phyloP scores from a whole-genome alignment of 2,329 filamentous ascomycete genomes.

The Colletotrichum eremochloae region DNA sequence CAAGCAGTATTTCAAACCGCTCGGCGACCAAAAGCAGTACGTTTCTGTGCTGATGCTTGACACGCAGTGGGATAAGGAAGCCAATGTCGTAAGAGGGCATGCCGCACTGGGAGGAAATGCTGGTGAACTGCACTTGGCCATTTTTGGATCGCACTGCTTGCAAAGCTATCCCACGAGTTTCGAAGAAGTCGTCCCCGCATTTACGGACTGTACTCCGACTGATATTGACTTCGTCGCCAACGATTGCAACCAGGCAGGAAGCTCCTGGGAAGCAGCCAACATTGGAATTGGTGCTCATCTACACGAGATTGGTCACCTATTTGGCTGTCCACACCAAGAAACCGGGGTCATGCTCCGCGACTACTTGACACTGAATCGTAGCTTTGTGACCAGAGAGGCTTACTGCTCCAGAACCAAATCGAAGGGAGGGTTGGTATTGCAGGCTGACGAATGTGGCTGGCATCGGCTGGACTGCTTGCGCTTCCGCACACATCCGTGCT shows the following conservation, averaged over 20 bases:
- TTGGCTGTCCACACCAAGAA: conserved; percentile 91
- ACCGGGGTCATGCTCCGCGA: conserved; percentile 93
- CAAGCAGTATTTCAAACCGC: conserved; percentile 79
- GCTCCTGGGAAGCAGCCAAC: conserved; percentile 95
- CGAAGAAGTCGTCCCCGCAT: conserved; percentile 90
- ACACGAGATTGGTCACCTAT: conserved; percentile 90
- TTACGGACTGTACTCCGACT: conserved; percentile 90
- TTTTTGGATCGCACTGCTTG: conserved; percentile 93
- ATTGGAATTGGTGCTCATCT: conserved; percentile 94
- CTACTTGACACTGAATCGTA: conserved; percentile 86
- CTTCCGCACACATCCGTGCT: conserved; percentile 91
- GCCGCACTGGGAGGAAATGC: conserved; percentile 83
- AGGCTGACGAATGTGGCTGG: conserved; percentile 90
- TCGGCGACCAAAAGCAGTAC: conserved; percentile 85
- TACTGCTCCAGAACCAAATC: conserved; percentile 90
- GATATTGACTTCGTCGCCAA: conserved; percentile 86
- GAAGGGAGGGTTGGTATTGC: conserved; percentile 80
- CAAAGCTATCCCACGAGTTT: conserved; percentile 91
- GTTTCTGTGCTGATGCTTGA: conserved; percentile 91
- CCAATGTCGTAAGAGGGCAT: conserved; percentile 81
- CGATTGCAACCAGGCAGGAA: conserved; percentile 87
- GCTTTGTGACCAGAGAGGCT: conserved; percentile 84
- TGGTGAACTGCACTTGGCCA: conserved; percentile 83
- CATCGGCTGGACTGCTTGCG: conserved; percentile 90
- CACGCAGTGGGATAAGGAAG: conserved; percentile 83